These are phyloP conservation scores for Hymenoscyphus fructigenus DNA, from an alignment of 2,329 filamentous ascomycete species.

Conservation along the genomic window DNA sequence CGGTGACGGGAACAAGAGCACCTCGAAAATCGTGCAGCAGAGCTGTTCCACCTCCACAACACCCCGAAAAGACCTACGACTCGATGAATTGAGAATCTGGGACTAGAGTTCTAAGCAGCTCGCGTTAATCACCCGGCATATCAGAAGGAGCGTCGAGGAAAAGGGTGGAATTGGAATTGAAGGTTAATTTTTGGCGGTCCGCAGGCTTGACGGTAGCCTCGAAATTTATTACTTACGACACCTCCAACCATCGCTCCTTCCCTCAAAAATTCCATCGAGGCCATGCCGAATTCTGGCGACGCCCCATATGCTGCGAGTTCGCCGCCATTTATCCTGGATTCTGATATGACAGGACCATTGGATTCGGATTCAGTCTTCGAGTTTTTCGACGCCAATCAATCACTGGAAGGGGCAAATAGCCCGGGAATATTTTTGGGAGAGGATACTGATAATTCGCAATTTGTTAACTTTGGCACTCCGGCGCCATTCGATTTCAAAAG, in stretches of 20 bases:
- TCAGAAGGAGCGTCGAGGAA: not conserved
- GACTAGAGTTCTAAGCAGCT: not conserved
- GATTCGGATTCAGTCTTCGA: slow-evolving; percentile 39
- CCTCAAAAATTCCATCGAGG: slow-evolving; percentile 7
- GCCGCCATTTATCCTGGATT: slow-evolving; percentile 38
- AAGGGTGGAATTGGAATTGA: not conserved
- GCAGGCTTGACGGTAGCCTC: not conserved
- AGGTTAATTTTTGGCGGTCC: not conserved
- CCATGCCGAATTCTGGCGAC: slow-evolving; percentile 32
- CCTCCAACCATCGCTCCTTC: not conserved
- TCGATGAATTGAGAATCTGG: not conserved
- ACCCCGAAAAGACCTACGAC: not conserved
- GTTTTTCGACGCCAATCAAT: slow-evolving; percentile 38
- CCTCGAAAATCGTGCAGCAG: not conserved
- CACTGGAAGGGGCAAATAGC: slow-evolving; percentile 33
- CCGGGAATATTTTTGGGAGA: slow-evolving; percentile 36
- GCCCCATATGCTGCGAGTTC: slow-evolving; percentile 33
- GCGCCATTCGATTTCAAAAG: slow-evolving; percentile 29
- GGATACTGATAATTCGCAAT: slow-evolving; percentile 30
- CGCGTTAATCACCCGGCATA: not conserved
- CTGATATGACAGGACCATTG: slow-evolving; percentile 37
- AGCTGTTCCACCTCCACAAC: not conserved
- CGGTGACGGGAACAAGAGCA: not conserved
- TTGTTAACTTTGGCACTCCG: slow-evolving; percentile 32
- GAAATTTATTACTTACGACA: not conserved